Base-by-base conservation (phyloP, 495 filamentous ascomycete species). In the Parathielavia hyrcaniae region DNA sequence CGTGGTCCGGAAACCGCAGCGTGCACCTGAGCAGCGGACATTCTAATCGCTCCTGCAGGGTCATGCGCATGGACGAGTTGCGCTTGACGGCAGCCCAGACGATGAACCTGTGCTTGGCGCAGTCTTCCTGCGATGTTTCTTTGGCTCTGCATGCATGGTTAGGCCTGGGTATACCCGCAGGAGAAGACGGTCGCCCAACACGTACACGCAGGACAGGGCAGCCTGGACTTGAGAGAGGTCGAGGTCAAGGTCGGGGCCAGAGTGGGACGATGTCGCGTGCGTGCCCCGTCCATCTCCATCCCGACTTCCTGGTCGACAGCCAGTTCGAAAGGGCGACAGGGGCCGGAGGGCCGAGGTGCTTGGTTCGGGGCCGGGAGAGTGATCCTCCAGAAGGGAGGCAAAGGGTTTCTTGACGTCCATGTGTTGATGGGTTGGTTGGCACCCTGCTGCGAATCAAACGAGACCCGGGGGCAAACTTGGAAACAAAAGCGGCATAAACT, bases 51-150 rank as follows among this genome's bases (percentile, higher is more conserved):
- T 79, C 73, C 59, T 67, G 66, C 6, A 65, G 53, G 32, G 65
- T 68, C 67, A 76, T 77, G 57, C 68, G 71, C 49, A 55, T 50
- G n/a, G 68, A 73, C 38, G 67, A 71, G 60, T 78, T 79, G 64
- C 75, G 75, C 59, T 77, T 77, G 44, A 77, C 69, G 43, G 75
- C 75, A 40, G 74, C 73, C 76, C 76, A 79, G 55, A 76, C 74
- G 59, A 77, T 76, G 61, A 78, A 79, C 34, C 75, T 64, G 54
- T 77, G 69, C 30, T 68, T 63, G 6, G 75, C 74, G 60, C 77
- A 79, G 53, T 76, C 74, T 43, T 77, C 73, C 35, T 66, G 64
- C 8, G 67, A 62, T 16, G 69, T 71, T 47, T 75, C 70, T 56
- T 69, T 70, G 56, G 73, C 70, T 49, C 76, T 78, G 64, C 20